phyloP scores from a whole-genome alignment of 2,329 filamentous ascomycete species.

The Ceratocystis cubensis region DNA sequence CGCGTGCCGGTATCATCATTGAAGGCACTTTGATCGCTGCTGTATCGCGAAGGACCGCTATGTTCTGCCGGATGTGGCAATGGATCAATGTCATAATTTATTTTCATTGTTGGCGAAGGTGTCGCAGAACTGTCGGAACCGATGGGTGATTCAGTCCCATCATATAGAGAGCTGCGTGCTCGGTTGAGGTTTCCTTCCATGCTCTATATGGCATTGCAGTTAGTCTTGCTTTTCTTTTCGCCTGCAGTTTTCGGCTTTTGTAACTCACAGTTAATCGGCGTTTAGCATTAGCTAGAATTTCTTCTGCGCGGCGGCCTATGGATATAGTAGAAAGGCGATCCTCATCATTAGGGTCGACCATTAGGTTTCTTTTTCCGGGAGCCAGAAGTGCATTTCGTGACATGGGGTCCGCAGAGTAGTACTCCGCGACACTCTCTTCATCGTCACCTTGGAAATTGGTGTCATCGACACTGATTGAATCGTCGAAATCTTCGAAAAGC shows the following conservation, averaged over 20 bases:
- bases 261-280: slow-evolving; percentile 65
- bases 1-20: slow-evolving; percentile 29
- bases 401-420: slow-evolving; percentile 38
- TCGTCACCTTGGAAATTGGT: slow-evolving; percentile 56
- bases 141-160: slow-evolving; percentile 28
- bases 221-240: slow-evolving; percentile 23
- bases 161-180: slow-evolving; percentile 55
- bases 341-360: slow-evolving; percentile 32
- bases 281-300: slow-evolving; percentile 89
- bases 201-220: slow-evolving; percentile 40
- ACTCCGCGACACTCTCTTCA: slow-evolving; percentile 52
- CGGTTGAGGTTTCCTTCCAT: slow-evolving; percentile 87
- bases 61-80: slow-evolving; percentile 23
- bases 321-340: slow-evolving; percentile 59
- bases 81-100: slow-evolving; percentile 25
- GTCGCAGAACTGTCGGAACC: slow-evolving; percentile 38
- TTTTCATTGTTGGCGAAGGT: slow-evolving; percentile 38
- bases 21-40: slow-evolving; percentile 40
- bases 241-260: not conserved
- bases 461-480: slow-evolving; percentile 48
- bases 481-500: slow-evolving; percentile 50
- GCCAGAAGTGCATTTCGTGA: slow-evolving; percentile 24
- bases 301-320: slow-evolving; percentile 69
- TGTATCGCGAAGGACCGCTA: slow-evolving; percentile 44
- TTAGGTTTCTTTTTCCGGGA: slow-evolving; percentile 24